Evolutionary conservation across 768 basidiomycete genomes (phyloP).

Genomic region (Mycena capillaripes): DNA sequence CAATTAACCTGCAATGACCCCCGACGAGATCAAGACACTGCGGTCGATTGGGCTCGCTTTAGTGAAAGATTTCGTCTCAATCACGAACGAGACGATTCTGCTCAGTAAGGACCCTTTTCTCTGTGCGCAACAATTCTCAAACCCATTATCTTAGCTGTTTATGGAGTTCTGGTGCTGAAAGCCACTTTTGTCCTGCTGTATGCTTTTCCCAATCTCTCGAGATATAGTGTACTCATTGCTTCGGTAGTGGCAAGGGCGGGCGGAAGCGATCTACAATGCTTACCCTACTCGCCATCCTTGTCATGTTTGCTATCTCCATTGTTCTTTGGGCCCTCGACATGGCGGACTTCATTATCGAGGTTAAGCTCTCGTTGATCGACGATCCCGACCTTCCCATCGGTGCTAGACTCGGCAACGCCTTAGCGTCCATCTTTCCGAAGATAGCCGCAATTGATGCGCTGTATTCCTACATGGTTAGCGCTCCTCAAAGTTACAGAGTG

Average conservation of each 20-base stretch:
- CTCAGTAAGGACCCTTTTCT: conserved; percentile 11
- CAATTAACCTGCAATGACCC: conserved; percentile 18
- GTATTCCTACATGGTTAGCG: conserved; percentile 30
- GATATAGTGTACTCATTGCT: too few relatives aligned
- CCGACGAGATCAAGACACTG: conserved; percentile 16
- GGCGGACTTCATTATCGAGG: conserved; percentile 24
- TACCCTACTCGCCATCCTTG: conserved; percentile 2
- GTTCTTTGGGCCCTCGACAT: conserved; percentile 32
- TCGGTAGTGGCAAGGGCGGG: neutral
- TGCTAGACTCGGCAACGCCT: neutral
- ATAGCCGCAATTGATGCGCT: conserved; percentile 10
- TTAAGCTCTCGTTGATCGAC: conserved; percentile 10
- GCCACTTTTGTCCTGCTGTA: conserved; percentile 18
- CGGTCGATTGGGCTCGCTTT: conserved; percentile 15
- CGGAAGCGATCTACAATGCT: neutral
- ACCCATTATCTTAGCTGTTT: conserved; percentile 11
- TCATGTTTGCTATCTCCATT: conserved; percentile 26
- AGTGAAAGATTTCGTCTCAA: conserved; percentile 19
- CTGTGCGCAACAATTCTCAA: neutral
- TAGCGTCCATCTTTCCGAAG: neutral
- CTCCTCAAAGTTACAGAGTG: neutral
- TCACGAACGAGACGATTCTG: conserved; percentile 20
- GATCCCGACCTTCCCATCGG: neutral
- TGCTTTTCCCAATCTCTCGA: neutral
- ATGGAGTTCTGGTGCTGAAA: conserved; percentile 23